These are phyloP conservation scores for Aspergillus cristatus DNA, from an alignment of 495 filamentous ascomycete genomes.

Conservation along the genomic window DNA sequence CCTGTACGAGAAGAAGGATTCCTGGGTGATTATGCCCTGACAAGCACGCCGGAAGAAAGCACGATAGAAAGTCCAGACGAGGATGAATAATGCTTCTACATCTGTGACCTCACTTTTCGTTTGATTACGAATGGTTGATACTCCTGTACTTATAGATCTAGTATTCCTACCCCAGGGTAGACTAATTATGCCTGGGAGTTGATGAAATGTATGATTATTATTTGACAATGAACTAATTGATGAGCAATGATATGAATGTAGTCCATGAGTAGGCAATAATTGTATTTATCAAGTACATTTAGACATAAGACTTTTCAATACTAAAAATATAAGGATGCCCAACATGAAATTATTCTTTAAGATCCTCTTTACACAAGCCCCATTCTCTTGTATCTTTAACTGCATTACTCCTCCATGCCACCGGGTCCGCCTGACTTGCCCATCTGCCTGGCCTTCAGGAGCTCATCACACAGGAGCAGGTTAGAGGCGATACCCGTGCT, in stretches of 20 bases:
- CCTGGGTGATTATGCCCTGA: constrained; percentile 22
- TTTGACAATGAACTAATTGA: no score
- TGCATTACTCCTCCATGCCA: constrained; percentile 37
- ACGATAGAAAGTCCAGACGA: background rate
- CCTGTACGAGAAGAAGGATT: constrained; percentile 42
- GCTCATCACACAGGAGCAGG: constrained; percentile 89
- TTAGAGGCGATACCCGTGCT: constrained; percentile 94
- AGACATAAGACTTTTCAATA: constrained; percentile 9
- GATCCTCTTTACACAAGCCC: constrained; percentile 17
- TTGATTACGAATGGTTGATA: no score
- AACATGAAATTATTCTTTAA: constrained; percentile 4
- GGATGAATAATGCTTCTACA: constrained; percentile 1
- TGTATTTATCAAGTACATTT: constrained; percentile 24
- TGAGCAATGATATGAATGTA: no score
- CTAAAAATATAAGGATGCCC: background rate
- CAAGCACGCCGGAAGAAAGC: background rate
- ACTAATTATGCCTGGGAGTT: no score
- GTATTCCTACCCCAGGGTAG: no score
- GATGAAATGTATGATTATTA: no score
- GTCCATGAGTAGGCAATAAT: no score
- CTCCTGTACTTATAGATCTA: no score
- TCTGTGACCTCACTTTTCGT: background rate
- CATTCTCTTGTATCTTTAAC: constrained; percentile 14
- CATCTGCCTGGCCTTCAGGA: constrained; percentile 97
- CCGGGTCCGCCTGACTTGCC: constrained; percentile 37